phyloP scores from a whole-genome alignment of 2,329 filamentous ascomycete genomes.

The Colletotrichum tropicicola region DNA sequence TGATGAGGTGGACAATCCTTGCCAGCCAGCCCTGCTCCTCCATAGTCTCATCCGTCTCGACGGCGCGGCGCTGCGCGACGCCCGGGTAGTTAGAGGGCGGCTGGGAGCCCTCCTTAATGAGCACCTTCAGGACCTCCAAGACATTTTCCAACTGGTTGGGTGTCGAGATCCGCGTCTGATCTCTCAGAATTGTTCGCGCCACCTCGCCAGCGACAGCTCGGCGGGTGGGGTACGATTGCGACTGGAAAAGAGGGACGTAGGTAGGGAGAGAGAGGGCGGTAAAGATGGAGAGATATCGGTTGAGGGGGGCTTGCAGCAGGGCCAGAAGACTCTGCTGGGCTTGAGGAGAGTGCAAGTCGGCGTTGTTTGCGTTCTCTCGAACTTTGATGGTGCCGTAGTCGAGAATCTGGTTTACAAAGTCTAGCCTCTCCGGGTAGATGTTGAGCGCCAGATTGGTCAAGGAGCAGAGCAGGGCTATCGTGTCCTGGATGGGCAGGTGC shows the following conservation, averaged over 20 bases:
- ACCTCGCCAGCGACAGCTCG: constrained; percentile 92
- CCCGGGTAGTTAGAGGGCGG: constrained; percentile 85
- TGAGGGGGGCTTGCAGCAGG: constrained; percentile 89
- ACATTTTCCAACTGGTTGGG: constrained; percentile 86
- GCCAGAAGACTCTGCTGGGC: constrained; percentile 90
- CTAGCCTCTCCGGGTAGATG: constrained; percentile 90
- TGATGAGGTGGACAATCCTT: constrained; percentile 87
- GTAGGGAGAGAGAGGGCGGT: constrained; percentile 94
- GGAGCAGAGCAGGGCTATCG: constrained; percentile 92
- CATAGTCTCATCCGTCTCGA: constrained; percentile 95
- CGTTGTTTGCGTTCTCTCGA: constrained; percentile 87
- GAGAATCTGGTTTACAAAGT: constrained; percentile 95
- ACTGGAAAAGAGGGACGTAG: constrained; percentile 88
- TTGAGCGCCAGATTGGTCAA: constrained; percentile 92
- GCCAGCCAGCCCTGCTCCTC: constrained; percentile 99
- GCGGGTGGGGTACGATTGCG: constrained; percentile 91
- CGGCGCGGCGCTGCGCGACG: constrained; percentile 75
- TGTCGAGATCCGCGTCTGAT: constrained; percentile 82
- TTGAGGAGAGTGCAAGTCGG: constrained; percentile 89
- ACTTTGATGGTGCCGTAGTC: constrained; percentile 89
- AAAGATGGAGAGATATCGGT: constrained; percentile 91
- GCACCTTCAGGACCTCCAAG: constrained; percentile 85
- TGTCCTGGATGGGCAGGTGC: constrained; percentile 91
- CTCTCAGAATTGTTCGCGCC: constrained; percentile 81
- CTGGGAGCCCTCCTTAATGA: constrained; percentile 93